A percentile compares a stretch with the other conserved stretches of the same genome.
Conservation (phyloP, 1,284 basidiomycete species). For the Ceratobasidium sp. region DNA sequence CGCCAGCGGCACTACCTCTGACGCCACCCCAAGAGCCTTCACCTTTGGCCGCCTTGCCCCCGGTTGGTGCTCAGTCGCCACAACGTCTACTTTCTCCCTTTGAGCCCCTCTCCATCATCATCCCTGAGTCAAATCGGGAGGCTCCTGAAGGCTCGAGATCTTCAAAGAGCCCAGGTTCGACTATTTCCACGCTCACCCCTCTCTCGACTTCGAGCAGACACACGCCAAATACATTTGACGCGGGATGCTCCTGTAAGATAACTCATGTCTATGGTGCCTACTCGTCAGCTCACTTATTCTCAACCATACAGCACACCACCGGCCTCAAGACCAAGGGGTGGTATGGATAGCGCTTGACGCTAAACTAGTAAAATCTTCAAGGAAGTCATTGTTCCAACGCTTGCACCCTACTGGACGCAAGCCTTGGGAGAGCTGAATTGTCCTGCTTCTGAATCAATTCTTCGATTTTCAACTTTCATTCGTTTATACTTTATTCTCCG, state of each 20-base stretch:
- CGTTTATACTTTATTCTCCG: not conserved
- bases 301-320: not conserved
- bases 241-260: not conserved
- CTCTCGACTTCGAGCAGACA: not conserved
- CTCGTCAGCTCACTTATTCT: not conserved
- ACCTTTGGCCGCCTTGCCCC: not conserved
- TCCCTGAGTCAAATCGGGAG: not conserved
- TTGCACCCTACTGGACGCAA: slow-evolving; percentile 14
- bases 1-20: no score
- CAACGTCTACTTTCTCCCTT: slow-evolving; percentile 2
- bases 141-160: not conserved
- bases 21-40: not conserved
- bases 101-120: not conserved
- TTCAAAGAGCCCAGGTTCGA: not conserved
- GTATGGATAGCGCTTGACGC: no score
- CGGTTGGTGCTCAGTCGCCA: not conserved
- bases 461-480: not conserved
- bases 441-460: not conserved
- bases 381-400: not conserved
- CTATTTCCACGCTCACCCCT: not conserved
- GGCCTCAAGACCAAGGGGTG: no score
- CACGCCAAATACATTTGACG: not conserved
- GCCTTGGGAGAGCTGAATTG: not conserved
- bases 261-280: not conserved
- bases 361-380: not conserved